Base-by-base conservation (phyloP, 495 filamentous ascomycete species). In the Xylaria telfairii region DNA sequence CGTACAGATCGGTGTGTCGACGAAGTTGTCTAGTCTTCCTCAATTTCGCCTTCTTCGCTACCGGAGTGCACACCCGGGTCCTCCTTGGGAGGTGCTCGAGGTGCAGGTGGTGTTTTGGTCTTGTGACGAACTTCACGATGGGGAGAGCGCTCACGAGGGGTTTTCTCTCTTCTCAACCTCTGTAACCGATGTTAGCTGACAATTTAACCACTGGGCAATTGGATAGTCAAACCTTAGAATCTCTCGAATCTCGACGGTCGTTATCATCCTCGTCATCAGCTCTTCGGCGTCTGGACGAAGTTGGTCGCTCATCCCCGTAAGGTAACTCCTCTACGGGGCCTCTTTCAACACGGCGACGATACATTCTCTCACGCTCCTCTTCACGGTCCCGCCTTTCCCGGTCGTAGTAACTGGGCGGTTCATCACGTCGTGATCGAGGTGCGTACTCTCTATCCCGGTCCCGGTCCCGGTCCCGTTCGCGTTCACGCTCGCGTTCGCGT, bases 11-110 rank as follows among this genome's bases (percentile, higher is more conserved):
- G 68, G 13, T 24, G 17, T 54, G 24, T 47, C 32, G 47, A 46
- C 39, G 51, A 49, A 34, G 41, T 17, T 51, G 41, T 42, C 77
- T 86, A 93, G 72, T 96, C 94, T 83, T 98, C 96, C 77, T 97
- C 96, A 73, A 99, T 97, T 83, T 99, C 96, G 32, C 96, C 96
- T 81, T 99, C 96, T 81, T 99, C 96, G 74, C 96, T 98, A 42
- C 96, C 96, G 47, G 91, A 92, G 75, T 92, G 90, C 26, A 93
- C 87, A 56, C 78, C 81, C 2, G 87, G 84, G 68, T 95, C 91
- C 70, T 93, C 87, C 73, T 90, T 87, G 34, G 83, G 82, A 28
- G 82, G 81, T 28, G 83, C 72, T 53, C 82, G 79, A 53, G 81
- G 76, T 56, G 82, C 82, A 61, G 83, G 78, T 60, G 82, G 82